A percentile compares a stretch with the other conserved stretches of the same genome.
Evolutionary conservation across 1,284 basidiomycete species (phyloP).

Genomic region (Volvariella surrecta): DNA sequence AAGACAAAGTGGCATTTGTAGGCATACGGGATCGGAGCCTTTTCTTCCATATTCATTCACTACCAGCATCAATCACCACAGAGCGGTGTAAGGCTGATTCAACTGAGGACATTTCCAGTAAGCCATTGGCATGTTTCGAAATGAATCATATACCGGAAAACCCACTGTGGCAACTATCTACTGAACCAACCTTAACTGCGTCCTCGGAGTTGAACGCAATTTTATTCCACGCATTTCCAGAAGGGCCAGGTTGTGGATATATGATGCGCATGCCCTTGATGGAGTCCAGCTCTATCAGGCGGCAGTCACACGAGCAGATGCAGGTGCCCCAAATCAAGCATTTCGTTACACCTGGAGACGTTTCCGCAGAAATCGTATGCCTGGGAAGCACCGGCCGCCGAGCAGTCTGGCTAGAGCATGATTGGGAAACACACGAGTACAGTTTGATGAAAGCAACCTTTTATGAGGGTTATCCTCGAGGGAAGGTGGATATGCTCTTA

Average conservation of each 20-base stretch:
- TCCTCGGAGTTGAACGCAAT: background rate
- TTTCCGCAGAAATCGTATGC: conserved; percentile 29
- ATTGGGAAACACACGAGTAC: conserved; percentile 39
- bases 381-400: conserved; percentile 37
- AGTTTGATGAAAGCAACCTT: conserved; percentile 38
- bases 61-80: conserved; percentile 12
- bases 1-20: no score
- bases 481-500: conserved; percentile 25
- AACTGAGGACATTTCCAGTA: no score
- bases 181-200: no score
- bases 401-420: conserved; percentile 43
- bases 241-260: no score
- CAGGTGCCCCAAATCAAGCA: conserved; percentile 5
- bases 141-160: no score
- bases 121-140: no score
- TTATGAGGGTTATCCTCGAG: conserved; percentile 8
- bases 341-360: conserved; percentile 18
- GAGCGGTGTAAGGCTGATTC: no score
- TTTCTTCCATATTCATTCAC: conserved; percentile 8
- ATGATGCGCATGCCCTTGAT: background rate
- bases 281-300: background rate
- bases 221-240: background rate
- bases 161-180: no score
- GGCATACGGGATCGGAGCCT: background rate
- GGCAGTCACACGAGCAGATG: background rate